Conservation (phyloP, 129 eudicot genomes). For the Flaveria linearis region DNA sequence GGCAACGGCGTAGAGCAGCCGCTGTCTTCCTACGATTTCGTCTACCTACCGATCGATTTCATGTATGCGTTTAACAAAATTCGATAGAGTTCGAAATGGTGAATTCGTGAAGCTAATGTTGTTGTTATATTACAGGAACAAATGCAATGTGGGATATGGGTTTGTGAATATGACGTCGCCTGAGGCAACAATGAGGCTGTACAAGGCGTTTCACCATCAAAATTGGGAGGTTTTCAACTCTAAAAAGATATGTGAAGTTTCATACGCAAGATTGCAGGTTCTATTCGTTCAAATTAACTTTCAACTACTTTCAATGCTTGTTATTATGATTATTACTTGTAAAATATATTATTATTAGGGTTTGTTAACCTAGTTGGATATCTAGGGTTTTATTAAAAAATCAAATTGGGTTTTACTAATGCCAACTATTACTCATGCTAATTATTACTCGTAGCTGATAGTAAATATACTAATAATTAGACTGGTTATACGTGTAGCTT, state of each 20-base stretch:
- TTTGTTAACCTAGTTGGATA: too few species aligned
- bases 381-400: too few species aligned
- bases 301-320: not conserved
- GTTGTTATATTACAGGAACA: constrained; percentile 50
- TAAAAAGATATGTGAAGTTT: constrained; percentile 85
- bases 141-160: constrained; percentile 97
- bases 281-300: not conserved
- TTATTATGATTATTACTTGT: too few species aligned
- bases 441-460: too few species aligned
- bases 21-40: constrained; percentile 83
- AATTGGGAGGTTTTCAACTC: constrained; percentile 99
- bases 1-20: constrained; percentile 47
- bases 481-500: too few species aligned
- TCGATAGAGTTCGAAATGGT: not conserved
- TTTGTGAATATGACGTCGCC: constrained; percentile 98
- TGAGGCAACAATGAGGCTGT: constrained; percentile 77
- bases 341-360: too few species aligned
- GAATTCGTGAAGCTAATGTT: not conserved
- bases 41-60: constrained; percentile 96
- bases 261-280: constrained; percentile 96
- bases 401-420: too few species aligned
- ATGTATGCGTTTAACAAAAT: constrained; percentile 35
- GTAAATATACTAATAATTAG: too few species aligned
- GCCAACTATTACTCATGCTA: too few species aligned
- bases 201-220: constrained; percentile 87